Conservation (phyloP, 805 yeast genomes). For the Candida manassasensis region DNA sequence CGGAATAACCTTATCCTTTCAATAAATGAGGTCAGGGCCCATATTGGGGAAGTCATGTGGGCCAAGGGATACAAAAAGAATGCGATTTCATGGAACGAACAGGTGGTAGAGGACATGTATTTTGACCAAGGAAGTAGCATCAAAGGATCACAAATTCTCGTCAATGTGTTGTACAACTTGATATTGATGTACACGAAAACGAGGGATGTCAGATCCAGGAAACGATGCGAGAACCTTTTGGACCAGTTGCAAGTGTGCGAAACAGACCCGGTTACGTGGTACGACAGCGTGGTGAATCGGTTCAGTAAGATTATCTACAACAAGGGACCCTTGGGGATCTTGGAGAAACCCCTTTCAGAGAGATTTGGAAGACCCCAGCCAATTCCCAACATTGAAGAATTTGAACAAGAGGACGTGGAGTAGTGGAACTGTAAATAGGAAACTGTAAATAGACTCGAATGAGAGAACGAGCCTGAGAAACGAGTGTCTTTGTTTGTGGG, state of each 20-base stretch:
- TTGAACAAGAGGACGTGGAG: conserved; percentile 38
- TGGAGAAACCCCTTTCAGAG: conserved; percentile 36
- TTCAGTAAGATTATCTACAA: conserved; percentile 36
- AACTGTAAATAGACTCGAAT: too few relatives aligned
- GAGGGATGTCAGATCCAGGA: conserved; percentile 19
- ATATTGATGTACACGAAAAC: conserved; percentile 25
- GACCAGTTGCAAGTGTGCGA: conserved; percentile 23
- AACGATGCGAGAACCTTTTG: conserved; percentile 25
- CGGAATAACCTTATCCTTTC: conserved; percentile 22
- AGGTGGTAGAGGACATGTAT: conserved; percentile 34
- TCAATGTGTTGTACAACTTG: conserved; percentile 28
- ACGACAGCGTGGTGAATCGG: conserved; percentile 27
- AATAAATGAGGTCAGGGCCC: conserved; percentile 32
- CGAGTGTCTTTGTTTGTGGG: too few relatives aligned
- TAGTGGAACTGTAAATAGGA: conserved; percentile 7
- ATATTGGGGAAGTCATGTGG: conserved; percentile 40
- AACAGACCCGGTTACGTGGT: conserved; percentile 24
- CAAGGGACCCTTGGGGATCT: conserved; percentile 38
- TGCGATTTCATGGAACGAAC: conserved; percentile 40
- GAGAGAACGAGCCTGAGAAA: too few relatives aligned
- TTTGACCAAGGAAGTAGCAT: conserved; percentile 23
- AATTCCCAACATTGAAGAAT: conserved; percentile 35
- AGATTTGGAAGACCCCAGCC: conserved; percentile 32
- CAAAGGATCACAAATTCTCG: conserved; percentile 24
- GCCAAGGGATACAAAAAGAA: conserved; percentile 32